phyloP scores from a whole-genome alignment of 495 filamentous ascomycete species.

The Hypoxylon lienhwacheense region DNA sequence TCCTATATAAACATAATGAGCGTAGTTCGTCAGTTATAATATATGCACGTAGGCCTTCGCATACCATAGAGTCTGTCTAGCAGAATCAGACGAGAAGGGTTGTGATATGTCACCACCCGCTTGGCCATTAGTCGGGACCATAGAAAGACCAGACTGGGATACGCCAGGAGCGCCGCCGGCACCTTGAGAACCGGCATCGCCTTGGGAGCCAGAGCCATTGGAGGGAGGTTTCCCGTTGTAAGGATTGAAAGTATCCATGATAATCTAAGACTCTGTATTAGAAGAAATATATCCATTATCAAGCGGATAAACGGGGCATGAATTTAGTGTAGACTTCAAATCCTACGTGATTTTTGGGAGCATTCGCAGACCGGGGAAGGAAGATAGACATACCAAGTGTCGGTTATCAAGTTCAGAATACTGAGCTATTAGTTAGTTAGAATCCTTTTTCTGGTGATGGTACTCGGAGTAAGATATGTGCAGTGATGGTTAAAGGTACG shows the following conservation, averaged over 20 bases:
- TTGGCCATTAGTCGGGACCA: conserved; percentile 38
- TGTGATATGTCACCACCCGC: conserved; percentile 29
- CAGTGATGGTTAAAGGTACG: no score
- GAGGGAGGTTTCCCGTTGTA: conserved; percentile 38
- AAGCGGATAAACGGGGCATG: no score
- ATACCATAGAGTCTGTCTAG: conserved; percentile 50
- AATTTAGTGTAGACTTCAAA: not conserved
- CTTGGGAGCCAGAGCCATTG: conserved; percentile 38
- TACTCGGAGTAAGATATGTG: no score
- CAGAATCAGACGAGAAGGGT: conserved; percentile 32
- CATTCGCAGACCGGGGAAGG: no score
- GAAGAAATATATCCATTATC: no score
- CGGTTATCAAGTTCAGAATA: no score
- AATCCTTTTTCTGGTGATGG: no score
- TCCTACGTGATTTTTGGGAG: no score
- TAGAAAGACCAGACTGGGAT: conserved; percentile 26
- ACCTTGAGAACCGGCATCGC: conserved; percentile 36
- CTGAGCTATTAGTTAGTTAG: no score
- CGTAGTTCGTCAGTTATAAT: not conserved
- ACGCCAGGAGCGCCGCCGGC: conserved; percentile 33
- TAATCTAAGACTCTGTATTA: conserved; percentile 27
- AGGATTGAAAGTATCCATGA: conserved; percentile 43
- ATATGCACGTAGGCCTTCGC: not conserved
- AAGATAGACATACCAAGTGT: no score
- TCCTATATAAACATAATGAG: conserved; percentile 62